phyloP scores from a whole-genome alignment of 1,139 yeast species.

The Pichia sp. region DNA sequence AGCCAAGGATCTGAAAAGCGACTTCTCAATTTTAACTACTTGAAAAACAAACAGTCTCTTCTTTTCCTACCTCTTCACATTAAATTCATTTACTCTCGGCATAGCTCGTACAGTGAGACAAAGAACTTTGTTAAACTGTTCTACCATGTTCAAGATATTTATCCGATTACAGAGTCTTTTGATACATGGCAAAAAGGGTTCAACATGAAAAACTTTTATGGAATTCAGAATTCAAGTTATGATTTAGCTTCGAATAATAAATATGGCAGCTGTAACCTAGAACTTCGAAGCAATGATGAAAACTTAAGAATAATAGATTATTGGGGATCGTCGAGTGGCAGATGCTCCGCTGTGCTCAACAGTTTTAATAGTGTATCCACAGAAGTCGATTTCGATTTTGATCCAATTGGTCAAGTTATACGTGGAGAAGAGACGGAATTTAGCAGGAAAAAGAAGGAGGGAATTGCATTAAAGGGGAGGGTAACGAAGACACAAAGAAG shows the following conservation, averaged over 20 bases:
- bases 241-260: constrained; percentile 6
- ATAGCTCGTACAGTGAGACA: constrained; percentile 21
- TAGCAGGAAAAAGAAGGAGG: background rate
- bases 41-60: background rate
- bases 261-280: constrained; percentile 6
- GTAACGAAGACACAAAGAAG: background rate
- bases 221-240: constrained; percentile 8
- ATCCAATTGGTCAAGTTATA: constrained; percentile 4
- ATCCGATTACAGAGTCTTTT: constrained; percentile 19
- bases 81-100: constrained; percentile 18
- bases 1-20: background rate
- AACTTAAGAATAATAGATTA: background rate
- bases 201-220: constrained; percentile 17
- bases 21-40: constrained; percentile 2
- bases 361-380: constrained; percentile 9
- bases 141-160: constrained; percentile 16
- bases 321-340: background rate
- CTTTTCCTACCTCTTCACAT: constrained; percentile 15
- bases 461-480: background rate
- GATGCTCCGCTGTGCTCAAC: no score
- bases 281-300: background rate
- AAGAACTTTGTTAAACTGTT: constrained; percentile 16
- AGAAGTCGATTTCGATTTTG: constrained; percentile 5
- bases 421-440: background rate
- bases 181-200: constrained; percentile 17